These are phyloP conservation scores for Acanthamoeba culbertsoni DNA, from an alignment of 208 protist genomes.

Conservation along the genomic window DNA sequence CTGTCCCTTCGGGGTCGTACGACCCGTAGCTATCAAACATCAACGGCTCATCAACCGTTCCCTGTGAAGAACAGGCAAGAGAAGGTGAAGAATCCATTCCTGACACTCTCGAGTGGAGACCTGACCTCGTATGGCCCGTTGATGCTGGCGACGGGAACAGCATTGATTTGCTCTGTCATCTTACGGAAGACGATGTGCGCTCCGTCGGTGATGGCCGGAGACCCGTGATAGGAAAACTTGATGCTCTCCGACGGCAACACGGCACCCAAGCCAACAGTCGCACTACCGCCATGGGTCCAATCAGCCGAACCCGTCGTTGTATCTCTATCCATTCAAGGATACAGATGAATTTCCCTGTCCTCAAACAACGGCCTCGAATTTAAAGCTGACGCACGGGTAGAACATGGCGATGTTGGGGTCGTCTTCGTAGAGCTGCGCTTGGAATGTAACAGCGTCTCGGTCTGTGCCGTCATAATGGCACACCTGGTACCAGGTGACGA, in stretches of 20 bases:
- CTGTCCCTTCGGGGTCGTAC: background rate
- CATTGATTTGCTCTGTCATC: background rate
- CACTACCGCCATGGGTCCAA: background rate
- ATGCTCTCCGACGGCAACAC: background rate
- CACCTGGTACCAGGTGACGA: background rate
- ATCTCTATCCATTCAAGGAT: background rate
- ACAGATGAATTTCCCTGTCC: background rate
- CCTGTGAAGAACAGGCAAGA: too few species aligned
- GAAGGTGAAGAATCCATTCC: too few species aligned
- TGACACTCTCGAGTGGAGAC: too few species aligned
- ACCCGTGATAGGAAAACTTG: background rate
- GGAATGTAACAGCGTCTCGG: background rate
- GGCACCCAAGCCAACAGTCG: background rate
- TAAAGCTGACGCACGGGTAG: background rate
- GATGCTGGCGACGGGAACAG: background rate
- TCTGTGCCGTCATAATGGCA: background rate
- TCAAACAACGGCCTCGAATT: background rate
- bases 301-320: background rate
- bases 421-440: background rate
- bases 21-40: background rate
- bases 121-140: background rate
- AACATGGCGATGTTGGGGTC: background rate
- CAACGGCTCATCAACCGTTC: background rate
- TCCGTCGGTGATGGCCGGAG: background rate
- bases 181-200: background rate